Evolutionary conservation across 441 rosid genomes (phyloP).

Genomic region (Gossypium lobatum): DNA sequence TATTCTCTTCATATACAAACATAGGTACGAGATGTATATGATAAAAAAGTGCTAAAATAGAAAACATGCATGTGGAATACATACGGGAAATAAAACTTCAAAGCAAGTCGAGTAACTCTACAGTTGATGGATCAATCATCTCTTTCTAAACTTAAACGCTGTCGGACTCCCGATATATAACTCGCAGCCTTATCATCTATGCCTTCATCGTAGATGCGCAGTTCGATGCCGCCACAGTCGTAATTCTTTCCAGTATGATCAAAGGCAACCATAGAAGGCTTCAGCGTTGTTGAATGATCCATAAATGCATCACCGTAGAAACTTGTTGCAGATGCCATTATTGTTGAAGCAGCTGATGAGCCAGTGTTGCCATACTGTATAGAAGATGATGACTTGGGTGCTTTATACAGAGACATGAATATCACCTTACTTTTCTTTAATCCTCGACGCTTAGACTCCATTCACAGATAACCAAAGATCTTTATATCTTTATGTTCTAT

Average conservation of each 20-base stretch:
- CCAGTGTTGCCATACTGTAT: conserved; percentile 6
- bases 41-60: no score
- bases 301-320: neutral
- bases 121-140: neutral
- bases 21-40: no score
- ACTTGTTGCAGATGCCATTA: neutral
- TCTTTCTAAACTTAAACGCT: conserved; percentile 17
- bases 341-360: conserved; percentile 1
- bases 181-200: conserved; percentile 25
- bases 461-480: neutral
- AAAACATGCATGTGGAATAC: neutral
- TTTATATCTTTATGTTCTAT: neutral
- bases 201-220: conserved; percentile 10
- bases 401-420: conserved; percentile 11
- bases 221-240: neutral
- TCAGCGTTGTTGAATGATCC: neutral
- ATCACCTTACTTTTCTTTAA: conserved; percentile 5
- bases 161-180: conserved; percentile 24
- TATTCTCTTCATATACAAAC: no score
- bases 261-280: neutral
- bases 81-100: neutral
- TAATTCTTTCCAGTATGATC: neutral
- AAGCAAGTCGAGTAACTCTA: neutral
- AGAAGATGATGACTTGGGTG: conserved; percentile 8
- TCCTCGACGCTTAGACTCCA: conserved; percentile 19